These are phyloP conservation scores for Trichoderma brevicompactum DNA, from an alignment of 2,329 filamentous ascomycete genomes.

Conservation along the genomic window DNA sequence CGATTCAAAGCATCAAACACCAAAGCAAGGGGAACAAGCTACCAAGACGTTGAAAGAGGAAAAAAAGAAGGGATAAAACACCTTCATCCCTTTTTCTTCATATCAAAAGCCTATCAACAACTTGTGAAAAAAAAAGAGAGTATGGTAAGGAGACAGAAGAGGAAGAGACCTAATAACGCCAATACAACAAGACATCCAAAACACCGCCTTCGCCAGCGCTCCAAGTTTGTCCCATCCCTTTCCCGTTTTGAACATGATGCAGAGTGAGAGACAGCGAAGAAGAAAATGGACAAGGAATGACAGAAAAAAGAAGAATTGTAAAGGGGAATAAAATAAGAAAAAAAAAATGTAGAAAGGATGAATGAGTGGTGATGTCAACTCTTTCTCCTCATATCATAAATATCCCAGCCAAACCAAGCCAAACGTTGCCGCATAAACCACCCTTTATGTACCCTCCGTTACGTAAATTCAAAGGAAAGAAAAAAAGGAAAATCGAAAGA, in stretches of 20 bases:
- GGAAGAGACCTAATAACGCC: not conserved
- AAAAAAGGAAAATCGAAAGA: slow-evolving; percentile 23
- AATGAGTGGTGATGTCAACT: not conserved
- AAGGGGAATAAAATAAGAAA: not conserved
- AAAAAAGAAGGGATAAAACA: not conserved
- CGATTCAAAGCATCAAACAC: not conserved
- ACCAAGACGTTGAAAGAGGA: not conserved
- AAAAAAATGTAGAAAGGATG: not conserved
- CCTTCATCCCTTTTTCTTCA: slow-evolving; percentile 1
- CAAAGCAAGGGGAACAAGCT: not conserved
- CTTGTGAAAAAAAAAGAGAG: not conserved
- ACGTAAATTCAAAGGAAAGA: slow-evolving; percentile 6
- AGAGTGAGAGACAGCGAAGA: not conserved
- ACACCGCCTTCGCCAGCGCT: slow-evolving; percentile 31
- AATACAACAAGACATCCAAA: slow-evolving; percentile 21
- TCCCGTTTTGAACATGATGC: slow-evolving; percentile 2
- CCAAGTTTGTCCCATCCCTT: not conserved
- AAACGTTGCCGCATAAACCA: not conserved
- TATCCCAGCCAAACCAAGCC: not conserved
- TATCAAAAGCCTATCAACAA: slow-evolving; percentile 16
- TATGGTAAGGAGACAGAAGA: not conserved
- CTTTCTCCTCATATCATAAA: slow-evolving; percentile 5
- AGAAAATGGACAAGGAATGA: not conserved
- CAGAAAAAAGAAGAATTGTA: not conserved
- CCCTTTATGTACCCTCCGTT: slow-evolving; percentile 15